Conservation (phyloP, 2,329 filamentous ascomycete species). For the Scedosporium aurantiacum region DNA sequence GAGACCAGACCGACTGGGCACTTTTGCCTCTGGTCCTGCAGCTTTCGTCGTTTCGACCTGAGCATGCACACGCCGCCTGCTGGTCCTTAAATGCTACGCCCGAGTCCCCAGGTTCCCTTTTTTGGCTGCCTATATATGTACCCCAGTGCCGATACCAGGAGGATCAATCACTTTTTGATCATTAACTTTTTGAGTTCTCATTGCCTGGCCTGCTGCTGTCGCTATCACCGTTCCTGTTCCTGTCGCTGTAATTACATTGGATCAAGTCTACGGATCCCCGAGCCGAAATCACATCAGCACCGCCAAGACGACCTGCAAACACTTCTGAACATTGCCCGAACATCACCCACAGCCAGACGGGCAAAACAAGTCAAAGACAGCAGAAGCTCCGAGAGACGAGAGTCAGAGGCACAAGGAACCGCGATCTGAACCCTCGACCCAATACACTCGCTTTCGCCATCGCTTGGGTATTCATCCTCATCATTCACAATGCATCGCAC, state of each 20-base stretch:
- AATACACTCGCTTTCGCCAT: neutral
- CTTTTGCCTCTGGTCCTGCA: neutral
- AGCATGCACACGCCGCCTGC: no score
- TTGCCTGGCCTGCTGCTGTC: neutral
- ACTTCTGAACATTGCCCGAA: neutral
- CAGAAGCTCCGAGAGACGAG: neutral
- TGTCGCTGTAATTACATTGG: no score
- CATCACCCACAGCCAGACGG: no score
- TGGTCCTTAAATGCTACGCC: no score
- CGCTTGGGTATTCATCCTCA: neutral
- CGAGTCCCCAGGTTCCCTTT: neutral
- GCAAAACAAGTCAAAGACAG: neutral
- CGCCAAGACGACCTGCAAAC: neutral
- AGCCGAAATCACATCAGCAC: neutral
- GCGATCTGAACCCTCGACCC: no score
- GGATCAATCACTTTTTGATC: neutral
- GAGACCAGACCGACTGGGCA: no score
- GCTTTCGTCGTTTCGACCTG: no score
- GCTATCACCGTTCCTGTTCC: neutral
- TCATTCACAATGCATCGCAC: constrained; percentile 79
- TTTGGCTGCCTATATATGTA: neutral
- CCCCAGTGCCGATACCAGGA: neutral
- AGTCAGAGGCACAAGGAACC: neutral
- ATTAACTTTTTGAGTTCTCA: neutral
- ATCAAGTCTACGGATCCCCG: neutral